Percentiles rank a stretch among this genome's conserved stretches.
Conservation (phyloP, 169 alveolate genomes). For the Theileria sp. region DNA sequence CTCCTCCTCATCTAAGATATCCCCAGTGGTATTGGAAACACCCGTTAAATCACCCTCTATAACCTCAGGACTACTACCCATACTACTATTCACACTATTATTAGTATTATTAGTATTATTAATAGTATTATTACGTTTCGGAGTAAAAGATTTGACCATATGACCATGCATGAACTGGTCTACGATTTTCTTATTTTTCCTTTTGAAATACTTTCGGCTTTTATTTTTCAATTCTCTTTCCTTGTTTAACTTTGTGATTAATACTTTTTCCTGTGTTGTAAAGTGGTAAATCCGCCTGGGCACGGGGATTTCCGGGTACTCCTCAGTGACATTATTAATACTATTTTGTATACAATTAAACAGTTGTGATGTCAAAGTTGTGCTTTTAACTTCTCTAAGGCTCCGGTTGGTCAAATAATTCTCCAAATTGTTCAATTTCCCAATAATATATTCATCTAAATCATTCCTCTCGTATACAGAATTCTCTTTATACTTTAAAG, state of each 20-base stretch:
- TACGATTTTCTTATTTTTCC: conserved; percentile 57
- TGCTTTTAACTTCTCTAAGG: conserved; percentile 45
- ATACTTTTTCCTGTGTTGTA: conserved; percentile 57
- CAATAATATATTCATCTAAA: conserved; percentile 57
- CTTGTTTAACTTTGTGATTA: conserved; percentile 55
- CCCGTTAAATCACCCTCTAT: no score
- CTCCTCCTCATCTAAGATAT: no score
- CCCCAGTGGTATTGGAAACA: no score
- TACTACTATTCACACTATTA: neutral
- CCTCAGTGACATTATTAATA: conserved; percentile 4
- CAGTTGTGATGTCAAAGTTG: conserved; percentile 47
- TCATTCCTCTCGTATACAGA: conserved; percentile 58
- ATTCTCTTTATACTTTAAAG: conserved; percentile 31
- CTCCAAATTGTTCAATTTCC: conserved; percentile 42
- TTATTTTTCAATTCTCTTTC: conserved; percentile 48
- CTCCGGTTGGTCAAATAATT: conserved; percentile 19
- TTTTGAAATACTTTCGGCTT: conserved; percentile 21
- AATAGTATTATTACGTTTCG: no score
- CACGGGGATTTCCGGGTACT: conserved; percentile 53
- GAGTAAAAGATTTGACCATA: neutral
- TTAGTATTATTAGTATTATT: neutral
- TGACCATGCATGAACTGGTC: conserved; percentile 72
- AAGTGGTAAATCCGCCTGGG: conserved; percentile 67
- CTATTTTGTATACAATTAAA: conserved; percentile 8
- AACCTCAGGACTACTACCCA: no score